Base-by-base conservation (phyloP, 257 asterid species). In the Prunella vulgaris region DNA sequence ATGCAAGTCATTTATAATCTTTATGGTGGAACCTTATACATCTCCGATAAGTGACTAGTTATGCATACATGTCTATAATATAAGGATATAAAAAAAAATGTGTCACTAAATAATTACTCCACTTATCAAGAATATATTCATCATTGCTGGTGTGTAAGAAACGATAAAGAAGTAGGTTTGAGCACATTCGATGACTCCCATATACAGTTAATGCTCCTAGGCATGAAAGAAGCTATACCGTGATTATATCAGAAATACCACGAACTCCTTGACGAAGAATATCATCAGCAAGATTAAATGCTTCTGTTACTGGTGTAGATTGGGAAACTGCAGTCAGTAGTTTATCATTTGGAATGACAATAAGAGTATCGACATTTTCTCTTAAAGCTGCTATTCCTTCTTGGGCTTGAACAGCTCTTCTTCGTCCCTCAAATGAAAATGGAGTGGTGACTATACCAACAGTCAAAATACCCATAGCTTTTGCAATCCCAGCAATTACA, bases 231-330 rank as follows among this genome's bases (percentile, higher is more conserved):
- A 57, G 40, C 7, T 66, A 60, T 90, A 90, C 98, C 83, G 88
- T 93, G 71, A 93, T 93, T 83, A 93, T 86, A 78, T 93, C 96
- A 72, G 98, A 90, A 76, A 93, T 90, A 64, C 98, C 97, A 79
- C 97, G 97, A 71, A 93, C 96, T 42, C 98, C 97, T 84, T 90
- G 98, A 27, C 98, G 87, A 71, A 93, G 96, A 79, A 88, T 88
- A 77, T 93, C 97, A 88, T 88, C 98, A 75, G 98, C 98, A 74
- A 93, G 86, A 84, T 88, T 88, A 83, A 93, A 93, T 20, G 98
- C 98, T 79, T 93, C 98, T 40, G 97, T 90, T 40, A 93, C 97
- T 38, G 98, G 98, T 10, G 98, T 93, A 60, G 97, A 88, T 77
- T 96, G 83, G 75, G 98, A 88, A 78, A 92, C 95, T 32, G 97